Evolutionary conservation across 2,329 filamentous ascomycete genomes (phyloP).

Genomic region (Fusarium miscanthi): DNA sequence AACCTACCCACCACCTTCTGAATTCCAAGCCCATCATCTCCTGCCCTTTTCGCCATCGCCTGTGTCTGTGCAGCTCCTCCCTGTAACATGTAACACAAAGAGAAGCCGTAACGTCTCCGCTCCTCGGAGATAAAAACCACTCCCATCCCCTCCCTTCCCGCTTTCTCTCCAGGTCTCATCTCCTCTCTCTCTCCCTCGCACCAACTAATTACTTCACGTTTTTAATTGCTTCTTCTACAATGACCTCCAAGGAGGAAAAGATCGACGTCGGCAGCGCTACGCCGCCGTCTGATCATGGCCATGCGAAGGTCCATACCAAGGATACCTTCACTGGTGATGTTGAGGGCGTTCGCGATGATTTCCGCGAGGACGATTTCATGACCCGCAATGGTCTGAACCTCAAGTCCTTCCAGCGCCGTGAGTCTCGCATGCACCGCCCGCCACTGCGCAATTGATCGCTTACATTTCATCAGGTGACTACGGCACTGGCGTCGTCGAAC

Average conservation of each 20-base stretch:
- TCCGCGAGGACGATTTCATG: constrained; percentile 43
- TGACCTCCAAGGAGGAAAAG: constrained; percentile 42
- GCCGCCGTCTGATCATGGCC: constrained; percentile 14
- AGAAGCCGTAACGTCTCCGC: not conserved
- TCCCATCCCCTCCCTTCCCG: not conserved
- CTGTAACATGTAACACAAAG: not conserved
- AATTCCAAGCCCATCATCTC: constrained; percentile 14
- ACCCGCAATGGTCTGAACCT: constrained; percentile 46
- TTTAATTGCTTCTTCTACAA: not conserved
- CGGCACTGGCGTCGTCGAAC: constrained; percentile 46
- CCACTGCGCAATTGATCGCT: not conserved
- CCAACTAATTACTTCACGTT: not conserved
- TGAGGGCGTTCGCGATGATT: constrained; percentile 34
- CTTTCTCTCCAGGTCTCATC: not conserved
- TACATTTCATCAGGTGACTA: constrained; percentile 38
- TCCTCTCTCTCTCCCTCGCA: not conserved
- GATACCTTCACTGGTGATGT: not conserved
- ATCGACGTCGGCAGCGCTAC: constrained; percentile 28
- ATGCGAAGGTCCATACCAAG: constrained; percentile 26
- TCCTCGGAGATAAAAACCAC: constrained; percentile 28
- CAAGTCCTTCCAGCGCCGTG: constrained; percentile 39
- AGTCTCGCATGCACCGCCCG: not conserved
- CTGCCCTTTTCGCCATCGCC: constrained; percentile 42
- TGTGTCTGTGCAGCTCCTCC: not conserved
- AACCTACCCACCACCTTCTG: not conserved